A percentile compares a stretch with the other conserved stretches of the same genome.
These are phyloP conservation scores for Meira miltonrushii DNA, from an alignment of 1,284 basidiomycete genomes.

Conservation along the genomic window DNA sequence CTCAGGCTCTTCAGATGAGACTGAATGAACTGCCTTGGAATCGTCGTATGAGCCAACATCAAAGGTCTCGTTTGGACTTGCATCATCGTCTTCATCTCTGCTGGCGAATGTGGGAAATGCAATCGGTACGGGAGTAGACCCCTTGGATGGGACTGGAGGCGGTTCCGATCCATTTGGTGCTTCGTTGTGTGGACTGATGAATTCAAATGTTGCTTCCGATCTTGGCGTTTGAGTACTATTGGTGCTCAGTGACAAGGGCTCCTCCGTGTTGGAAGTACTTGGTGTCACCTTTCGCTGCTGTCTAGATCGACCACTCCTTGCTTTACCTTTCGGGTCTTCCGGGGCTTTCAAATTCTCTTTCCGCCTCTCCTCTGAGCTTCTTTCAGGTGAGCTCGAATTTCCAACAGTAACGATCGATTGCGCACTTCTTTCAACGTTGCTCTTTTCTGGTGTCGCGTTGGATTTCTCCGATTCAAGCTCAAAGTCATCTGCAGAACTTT, in stretches of 20 bases:
- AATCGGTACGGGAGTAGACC: too few species aligned
- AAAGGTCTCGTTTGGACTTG: too few species aligned
- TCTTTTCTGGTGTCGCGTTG: too few species aligned
- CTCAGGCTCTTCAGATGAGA: too few species aligned
- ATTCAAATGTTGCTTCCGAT: conserved; percentile 7
- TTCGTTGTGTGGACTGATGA: conserved; percentile 5
- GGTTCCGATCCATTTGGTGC: too few species aligned
- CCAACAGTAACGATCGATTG: neutral
- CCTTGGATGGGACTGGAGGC: neutral
- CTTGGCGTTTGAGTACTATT: neutral
- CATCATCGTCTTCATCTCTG: too few species aligned
- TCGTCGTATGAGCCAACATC: too few species aligned
- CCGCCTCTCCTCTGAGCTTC: neutral
- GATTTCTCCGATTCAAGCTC: too few species aligned
- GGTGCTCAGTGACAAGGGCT: neutral
- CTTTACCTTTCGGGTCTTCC: neutral
- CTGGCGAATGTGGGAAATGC: too few species aligned
- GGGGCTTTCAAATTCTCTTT: neutral
- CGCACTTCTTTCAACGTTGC: too few species aligned
- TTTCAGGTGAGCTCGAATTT: neutral
- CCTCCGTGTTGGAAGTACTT: neutral
- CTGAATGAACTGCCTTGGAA: too few species aligned
- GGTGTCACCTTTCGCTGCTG: neutral
- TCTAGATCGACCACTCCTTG: neutral
- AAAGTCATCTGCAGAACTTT: conserved; percentile 21